A percentile compares a stretch with the other conserved stretches of the same genome.
phyloP scores from a whole-genome alignment of 768 basidiomycete species.

The Auricularia sp. region DNA sequence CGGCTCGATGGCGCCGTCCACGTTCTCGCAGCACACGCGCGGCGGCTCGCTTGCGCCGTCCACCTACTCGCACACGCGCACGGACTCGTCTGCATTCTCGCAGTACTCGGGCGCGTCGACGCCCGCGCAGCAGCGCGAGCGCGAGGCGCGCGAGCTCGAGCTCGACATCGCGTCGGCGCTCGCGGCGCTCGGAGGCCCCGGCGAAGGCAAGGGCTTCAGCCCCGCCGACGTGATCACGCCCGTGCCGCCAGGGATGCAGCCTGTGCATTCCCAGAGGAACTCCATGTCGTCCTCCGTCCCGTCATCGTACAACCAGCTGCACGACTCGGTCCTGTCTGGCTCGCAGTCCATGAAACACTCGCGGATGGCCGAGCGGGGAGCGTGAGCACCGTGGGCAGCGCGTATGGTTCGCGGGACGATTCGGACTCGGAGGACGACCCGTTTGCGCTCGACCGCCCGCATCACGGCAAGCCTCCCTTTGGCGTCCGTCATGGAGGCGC shows the following conservation, averaged over 20 bases:
- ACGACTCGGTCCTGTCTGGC: not conserved
- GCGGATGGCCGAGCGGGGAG: not conserved
- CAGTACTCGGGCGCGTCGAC: slow-evolving; percentile 10
- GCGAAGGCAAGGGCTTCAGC: not conserved
- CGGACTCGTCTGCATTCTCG: slow-evolving; percentile 8
- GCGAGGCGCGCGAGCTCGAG: not conserved
- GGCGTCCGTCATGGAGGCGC: not conserved
- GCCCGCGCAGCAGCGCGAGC: not conserved
- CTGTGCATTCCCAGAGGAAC: too few species aligned
- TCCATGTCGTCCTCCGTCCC: too few species aligned
- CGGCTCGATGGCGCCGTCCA: not conserved
- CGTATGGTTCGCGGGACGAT: not conserved
- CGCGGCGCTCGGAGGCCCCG: not conserved
- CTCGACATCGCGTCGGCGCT: not conserved
- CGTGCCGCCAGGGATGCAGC: too few species aligned
- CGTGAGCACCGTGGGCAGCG: not conserved
- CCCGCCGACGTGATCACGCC: not conserved
- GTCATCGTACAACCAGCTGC: too few species aligned
- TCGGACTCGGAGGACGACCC: not conserved
- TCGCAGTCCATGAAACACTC: not conserved
- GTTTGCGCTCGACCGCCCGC: not conserved
- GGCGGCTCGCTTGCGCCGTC: not conserved
- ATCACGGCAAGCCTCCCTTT: not conserved
- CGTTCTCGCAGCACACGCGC: not conserved
- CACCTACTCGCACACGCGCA: not conserved